These are phyloP conservation scores for Claviceps humidiphila DNA, from an alignment of 2,329 filamentous ascomycete species.

Conservation along the genomic window DNA sequence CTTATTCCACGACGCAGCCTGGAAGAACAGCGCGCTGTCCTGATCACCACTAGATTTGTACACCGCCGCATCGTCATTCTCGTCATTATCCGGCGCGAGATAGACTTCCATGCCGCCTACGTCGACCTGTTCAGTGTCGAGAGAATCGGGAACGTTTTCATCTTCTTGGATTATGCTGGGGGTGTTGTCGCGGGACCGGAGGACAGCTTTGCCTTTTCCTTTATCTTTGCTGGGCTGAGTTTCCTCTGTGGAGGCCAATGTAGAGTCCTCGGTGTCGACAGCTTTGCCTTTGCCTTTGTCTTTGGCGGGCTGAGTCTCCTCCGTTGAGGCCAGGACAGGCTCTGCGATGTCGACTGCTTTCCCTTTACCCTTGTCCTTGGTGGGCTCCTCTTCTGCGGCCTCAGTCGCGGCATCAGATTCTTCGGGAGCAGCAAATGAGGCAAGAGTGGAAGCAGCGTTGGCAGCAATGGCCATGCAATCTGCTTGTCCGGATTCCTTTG, in stretches of 20 bases:
- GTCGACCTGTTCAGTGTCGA: conserved; percentile 24
- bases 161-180: no score
- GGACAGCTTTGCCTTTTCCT: no score
- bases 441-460: no score
- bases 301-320: conserved; percentile 19
- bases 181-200: no score
- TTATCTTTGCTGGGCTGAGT: no score
- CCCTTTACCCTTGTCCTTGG: conserved; percentile 17
- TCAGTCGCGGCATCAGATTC: no score
- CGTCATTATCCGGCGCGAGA: conserved; percentile 55
- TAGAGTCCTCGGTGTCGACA: no score
- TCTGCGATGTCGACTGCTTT: conserved; percentile 16
- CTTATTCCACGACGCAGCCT: conserved; percentile 68
- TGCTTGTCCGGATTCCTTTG: conserved; percentile 18
- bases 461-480: conserved; percentile 4
- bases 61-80: conserved; percentile 62
- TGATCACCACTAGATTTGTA: conserved; percentile 81
- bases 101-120: conserved; percentile 78
- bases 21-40: conserved; percentile 52
- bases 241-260: no score
- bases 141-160: no score
- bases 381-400: conserved; percentile 14
- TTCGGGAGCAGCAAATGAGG: no score
- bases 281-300: no score
- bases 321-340: conserved; percentile 13